Base-by-base conservation (phyloP, 257 asterid species). In the Cordia subcordata region DNA sequence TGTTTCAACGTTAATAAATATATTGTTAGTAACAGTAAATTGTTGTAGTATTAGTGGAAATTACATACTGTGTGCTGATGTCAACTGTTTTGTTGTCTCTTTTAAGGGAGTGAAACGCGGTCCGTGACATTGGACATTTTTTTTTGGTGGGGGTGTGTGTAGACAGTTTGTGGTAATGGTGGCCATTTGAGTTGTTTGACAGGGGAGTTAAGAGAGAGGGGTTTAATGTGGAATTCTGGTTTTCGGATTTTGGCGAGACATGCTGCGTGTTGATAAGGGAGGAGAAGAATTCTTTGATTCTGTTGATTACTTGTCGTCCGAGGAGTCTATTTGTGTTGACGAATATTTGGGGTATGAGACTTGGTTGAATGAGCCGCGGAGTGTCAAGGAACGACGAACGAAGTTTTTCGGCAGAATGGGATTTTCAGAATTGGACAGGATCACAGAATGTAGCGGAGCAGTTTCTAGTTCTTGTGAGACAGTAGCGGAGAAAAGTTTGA, bases 281-380 rank as follows among this genome's bases (percentile, higher is more conserved):
- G 85, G 77, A 19, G 98, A 85, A 67, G 64, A 68, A 47, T 87
- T 87, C 87, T 85, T 83, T 68, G 96, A 85, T 68, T 27, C 86
- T 5, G 54, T 33, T 5, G 88, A 90, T 19, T 65, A 62, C 22
- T 68, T 81, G 49, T 32, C 77, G 51, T 66, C 65, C 1, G 88
- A 77, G 20, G 88, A 79, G 38, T 22, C 65, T 11, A 47, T 33
- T 60, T 65, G 14, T 33, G 64, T 4, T 32, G 33, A 35, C 19
- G 74, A 59, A 22, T 58, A 71, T 19, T 58, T 15, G 52, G 83
- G 61, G 51, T 81, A 78, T 52, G 84, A 73, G 50, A 15, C 83
- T 73, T 88, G 96, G 98, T 60, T 77, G 70, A 75, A 61, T 35
- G 94, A 81, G 72, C 95, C 92, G 0, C 68, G 11, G 21, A 82